Conservation (phyloP, 176 grass and related monocot species). For the Alloteropsis semialata region DNA sequence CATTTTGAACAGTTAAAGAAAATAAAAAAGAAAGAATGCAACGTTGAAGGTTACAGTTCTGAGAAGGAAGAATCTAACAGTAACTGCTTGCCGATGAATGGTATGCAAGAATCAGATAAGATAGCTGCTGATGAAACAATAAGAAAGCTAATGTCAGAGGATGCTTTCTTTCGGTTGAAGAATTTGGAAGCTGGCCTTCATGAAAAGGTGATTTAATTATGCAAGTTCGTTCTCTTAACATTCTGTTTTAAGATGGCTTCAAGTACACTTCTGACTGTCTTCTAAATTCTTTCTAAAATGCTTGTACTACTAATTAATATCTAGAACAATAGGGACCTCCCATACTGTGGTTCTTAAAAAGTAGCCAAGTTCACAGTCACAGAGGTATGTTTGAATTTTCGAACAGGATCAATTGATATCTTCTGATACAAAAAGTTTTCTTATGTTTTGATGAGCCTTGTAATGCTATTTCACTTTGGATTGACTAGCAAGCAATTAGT, state of each 20-base stretch:
- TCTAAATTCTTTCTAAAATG: background rate
- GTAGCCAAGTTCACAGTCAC: background rate
- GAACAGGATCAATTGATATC: slow-evolving; percentile 11
- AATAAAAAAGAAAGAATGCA: slow-evolving; percentile 74
- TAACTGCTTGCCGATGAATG: slow-evolving; percentile 25
- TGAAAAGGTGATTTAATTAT: slow-evolving; percentile 63
- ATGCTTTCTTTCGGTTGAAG: slow-evolving; percentile 67
- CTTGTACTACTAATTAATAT: background rate
- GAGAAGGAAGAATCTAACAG: slow-evolving; percentile 63
- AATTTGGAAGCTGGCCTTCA: slow-evolving; percentile 66
- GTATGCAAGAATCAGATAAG: slow-evolving; percentile 29
- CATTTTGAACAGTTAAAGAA: slow-evolving; percentile 85
- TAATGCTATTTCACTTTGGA: slow-evolving; percentile 24
- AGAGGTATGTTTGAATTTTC: background rate
- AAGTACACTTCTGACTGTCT: background rate
- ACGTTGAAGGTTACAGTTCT: slow-evolving; percentile 23
- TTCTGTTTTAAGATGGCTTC: background rate
- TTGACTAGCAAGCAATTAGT: background rate
- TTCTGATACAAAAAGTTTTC: slow-evolving; percentile 5
- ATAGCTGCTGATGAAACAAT: slow-evolving; percentile 32
- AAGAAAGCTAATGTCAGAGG: slow-evolving; percentile 58
- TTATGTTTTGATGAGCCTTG: background rate
- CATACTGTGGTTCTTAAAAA: background rate
- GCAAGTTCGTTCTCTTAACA: background rate
- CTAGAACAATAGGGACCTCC: background rate